phyloP scores from a whole-genome alignment of 169 alveolate species.

The Eimeria nieschulzi region DNA sequence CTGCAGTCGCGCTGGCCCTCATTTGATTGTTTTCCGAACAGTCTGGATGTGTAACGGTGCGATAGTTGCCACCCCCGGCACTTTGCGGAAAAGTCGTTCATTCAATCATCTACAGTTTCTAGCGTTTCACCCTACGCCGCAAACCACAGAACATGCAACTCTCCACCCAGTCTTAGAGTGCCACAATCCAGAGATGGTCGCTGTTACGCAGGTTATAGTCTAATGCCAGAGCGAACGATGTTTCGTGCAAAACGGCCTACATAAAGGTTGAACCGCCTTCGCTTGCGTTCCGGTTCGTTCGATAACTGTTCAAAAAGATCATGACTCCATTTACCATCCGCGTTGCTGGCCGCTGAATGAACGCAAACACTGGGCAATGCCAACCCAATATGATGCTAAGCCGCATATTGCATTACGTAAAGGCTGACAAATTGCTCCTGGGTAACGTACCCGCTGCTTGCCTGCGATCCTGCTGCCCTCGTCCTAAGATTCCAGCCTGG shows the following conservation, averaged over 20 bases:
- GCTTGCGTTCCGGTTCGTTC: conserved; percentile 72
- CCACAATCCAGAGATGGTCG: too few relatives aligned
- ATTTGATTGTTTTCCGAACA: conserved; percentile 33
- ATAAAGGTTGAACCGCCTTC: conserved; percentile 66
- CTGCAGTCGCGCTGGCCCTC: conserved; percentile 64
- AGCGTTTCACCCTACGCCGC: conserved; percentile 58
- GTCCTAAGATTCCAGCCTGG: conserved; percentile 43
- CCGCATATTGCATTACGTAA: too few relatives aligned
- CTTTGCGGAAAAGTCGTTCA: conserved; percentile 31
- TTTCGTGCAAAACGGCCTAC: conserved; percentile 9
- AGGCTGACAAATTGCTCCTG: too few relatives aligned
- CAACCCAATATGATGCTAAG: too few relatives aligned
- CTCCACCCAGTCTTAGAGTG: background rate
- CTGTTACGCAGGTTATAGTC: background rate
- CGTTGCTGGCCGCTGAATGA: conserved; percentile 56
- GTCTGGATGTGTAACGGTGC: conserved; percentile 54
- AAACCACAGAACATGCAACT: conserved; percentile 9
- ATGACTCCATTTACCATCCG: conserved; percentile 73
- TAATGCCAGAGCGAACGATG: background rate
- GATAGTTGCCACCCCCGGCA: conserved; percentile 51
- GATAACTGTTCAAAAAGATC: conserved; percentile 75
- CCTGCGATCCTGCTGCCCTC: conserved; percentile 24
- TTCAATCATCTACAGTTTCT: conserved; percentile 59
- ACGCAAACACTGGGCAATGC: background rate
- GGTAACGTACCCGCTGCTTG: conserved; percentile 15